Conservation (phyloP, 1,139 yeast species). For the Taiozyma sp. region DNA sequence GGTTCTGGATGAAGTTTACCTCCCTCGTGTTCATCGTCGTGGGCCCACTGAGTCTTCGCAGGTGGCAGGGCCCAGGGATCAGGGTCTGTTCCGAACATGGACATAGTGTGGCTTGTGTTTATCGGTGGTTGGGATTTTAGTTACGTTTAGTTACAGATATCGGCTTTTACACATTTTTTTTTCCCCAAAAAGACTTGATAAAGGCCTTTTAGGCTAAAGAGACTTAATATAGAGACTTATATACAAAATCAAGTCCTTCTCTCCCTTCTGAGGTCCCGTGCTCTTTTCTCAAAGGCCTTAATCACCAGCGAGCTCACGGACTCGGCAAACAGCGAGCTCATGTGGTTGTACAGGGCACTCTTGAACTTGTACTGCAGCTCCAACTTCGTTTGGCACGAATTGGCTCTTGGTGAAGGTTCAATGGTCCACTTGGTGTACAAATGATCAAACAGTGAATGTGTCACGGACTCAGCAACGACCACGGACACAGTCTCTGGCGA, state of each 20-base stretch:
- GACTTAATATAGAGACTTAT: too few species aligned
- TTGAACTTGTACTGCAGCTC: constrained; percentile 65
- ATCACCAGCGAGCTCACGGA: constrained; percentile 74
- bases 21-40: neutral
- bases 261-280: constrained; percentile 29
- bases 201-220: too few species aligned
- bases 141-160: neutral
- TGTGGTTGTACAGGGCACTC: constrained; percentile 67
- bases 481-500: constrained; percentile 36
- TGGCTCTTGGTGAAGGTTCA: constrained; percentile 30
- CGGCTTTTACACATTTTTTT: neutral
- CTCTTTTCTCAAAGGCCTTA: constrained; percentile 73
- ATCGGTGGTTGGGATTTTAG: neutral
- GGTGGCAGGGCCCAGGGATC: constrained; percentile 5
- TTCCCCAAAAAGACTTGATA: too few species aligned
- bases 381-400: constrained; percentile 55
- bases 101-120: neutral
- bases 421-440: constrained; percentile 78
- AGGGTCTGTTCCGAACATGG: neutral
- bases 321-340: constrained; percentile 71
- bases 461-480: constrained; percentile 50
- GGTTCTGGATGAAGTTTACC: neutral
- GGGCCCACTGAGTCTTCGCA: neutral
- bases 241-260: neutral
- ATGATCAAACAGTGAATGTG: constrained; percentile 61